phyloP scores from a whole-genome alignment of 1,139 yeast genomes.

The Yamadazyma triangularis region DNA sequence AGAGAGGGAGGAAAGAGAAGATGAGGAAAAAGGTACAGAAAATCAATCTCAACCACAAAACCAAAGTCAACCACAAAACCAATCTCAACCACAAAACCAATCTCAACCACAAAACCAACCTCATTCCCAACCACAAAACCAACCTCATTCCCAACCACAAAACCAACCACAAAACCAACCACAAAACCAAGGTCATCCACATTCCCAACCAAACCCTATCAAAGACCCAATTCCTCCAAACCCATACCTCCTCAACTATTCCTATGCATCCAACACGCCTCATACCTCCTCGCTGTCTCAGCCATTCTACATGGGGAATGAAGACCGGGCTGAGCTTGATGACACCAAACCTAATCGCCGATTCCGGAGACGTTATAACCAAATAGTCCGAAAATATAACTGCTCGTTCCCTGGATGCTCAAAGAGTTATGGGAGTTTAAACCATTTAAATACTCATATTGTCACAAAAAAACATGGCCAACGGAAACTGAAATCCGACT shows the following conservation, averaged over 20 bases:
- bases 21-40: too few relatives aligned
- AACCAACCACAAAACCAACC: too few relatives aligned
- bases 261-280: not conserved
- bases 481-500: conserved; percentile 66
- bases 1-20: too few relatives aligned
- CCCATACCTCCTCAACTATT: not conserved
- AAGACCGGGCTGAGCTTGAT: conserved; percentile 3
- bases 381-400: conserved; percentile 61
- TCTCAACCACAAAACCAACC: too few relatives aligned
- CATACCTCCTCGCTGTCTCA: not conserved
- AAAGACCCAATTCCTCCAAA: too few relatives aligned
- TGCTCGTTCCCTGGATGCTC: conserved; percentile 60
- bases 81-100: too few relatives aligned
- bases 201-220: too few relatives aligned
- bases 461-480: conserved; percentile 69
- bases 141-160: too few relatives aligned
- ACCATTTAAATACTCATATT: conserved; percentile 75
- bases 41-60: too few relatives aligned
- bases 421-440: conserved; percentile 72
- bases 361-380: conserved; percentile 65
- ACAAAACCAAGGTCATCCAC: too few relatives aligned
- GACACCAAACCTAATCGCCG: conserved; percentile 33
- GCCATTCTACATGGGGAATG: conserved; percentile 3
- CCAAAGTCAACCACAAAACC: too few relatives aligned
- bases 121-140: too few relatives aligned